Evolutionary conservation across 2,329 filamentous ascomycete genomes (phyloP), one percentile per base, ranked within the genome.

Genomic region (Thielaviopsis populi): DNA sequence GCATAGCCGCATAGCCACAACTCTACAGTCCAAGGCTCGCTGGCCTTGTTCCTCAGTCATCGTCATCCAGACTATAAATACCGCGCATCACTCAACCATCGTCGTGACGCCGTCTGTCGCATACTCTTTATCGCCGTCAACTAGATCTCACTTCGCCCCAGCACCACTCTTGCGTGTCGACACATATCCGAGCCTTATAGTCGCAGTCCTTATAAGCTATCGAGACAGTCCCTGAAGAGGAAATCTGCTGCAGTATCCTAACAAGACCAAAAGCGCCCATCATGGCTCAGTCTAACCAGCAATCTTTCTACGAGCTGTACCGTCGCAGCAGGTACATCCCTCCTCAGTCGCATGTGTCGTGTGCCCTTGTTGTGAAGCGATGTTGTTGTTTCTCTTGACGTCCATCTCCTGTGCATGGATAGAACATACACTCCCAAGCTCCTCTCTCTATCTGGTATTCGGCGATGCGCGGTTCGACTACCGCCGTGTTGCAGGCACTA

Each of bases 281-380:
- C 11, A 67, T 63, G 59, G 61, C 61, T 24, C 62, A 65, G 53
- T 61, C 61, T 59, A 61, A 63, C 33, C 59, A 74, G 67, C 80
- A 83, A 73, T 81, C 81, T 41, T 86, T 82, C 79, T 99, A 97
- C 76, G 94, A 99, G 83, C 86, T 99, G 72, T 99, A 99, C 76
- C 89, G 94, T 71, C 87, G 91, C 79, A 96, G 91, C 84, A 97
- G 92, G 94, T 97, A 89, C 75, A 75, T 63, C 59, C 27, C 48
- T 66, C 46, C 63, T 58, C 53, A 37, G 53, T 10, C 53, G 24
- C 53, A 27, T 56, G 53, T 56, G 53, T 56, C 53, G n/a, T 56
- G 53, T 56, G 53, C 13, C 53, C 53, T 56, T n/a, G 15, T 33
- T 56, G 30, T 56, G 27, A 56, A 56, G 24, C 37, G 53, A 56